A percentile compares a stretch with the other conserved stretches of the same genome.
These are phyloP conservation scores for Chenopodium quinoa DNA, from an alignment of 148 eudicot genomes.

Conservation along the genomic window DNA sequence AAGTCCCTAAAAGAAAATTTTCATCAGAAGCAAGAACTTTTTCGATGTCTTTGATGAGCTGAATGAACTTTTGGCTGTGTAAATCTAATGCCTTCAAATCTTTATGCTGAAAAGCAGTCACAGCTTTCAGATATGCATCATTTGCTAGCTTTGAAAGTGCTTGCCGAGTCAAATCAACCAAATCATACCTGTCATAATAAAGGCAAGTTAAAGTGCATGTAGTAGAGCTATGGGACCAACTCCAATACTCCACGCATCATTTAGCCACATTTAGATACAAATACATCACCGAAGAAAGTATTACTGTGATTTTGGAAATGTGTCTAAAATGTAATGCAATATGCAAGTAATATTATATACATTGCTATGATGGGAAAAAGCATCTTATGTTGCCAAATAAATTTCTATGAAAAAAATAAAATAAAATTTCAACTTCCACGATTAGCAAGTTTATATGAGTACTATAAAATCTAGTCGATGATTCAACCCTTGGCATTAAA, in stretches of 20 bases:
- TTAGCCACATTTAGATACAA: neutral
- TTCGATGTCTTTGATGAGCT: conserved; percentile 74
- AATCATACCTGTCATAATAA: conserved; percentile 67
- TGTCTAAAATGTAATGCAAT: neutral
- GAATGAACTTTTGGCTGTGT: conserved; percentile 51
- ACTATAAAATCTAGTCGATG: neutral
- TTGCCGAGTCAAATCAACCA: conserved; percentile 97
- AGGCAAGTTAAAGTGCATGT: neutral
- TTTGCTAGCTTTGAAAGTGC: conserved; percentile 91
- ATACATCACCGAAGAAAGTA: neutral
- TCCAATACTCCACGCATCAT: neutral
- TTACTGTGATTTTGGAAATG: neutral
- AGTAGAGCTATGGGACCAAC: neutral
- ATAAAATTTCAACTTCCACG: neutral
- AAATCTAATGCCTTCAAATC: conserved; percentile 47
- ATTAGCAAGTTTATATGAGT: neutral
- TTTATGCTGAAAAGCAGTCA: conserved; percentile 56
- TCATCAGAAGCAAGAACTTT: conserved; percentile 83
- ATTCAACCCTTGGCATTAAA: neutral
- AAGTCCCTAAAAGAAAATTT: conserved; percentile 87
- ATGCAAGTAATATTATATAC: neutral
- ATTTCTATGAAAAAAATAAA: neutral
- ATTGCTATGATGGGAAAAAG: neutral
- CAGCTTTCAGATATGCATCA: conserved; percentile 67
- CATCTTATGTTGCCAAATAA: neutral